phyloP scores from a whole-genome alignment of 805 yeast genomes.

The Sugiyamaella boreocaroliniensis region DNA sequence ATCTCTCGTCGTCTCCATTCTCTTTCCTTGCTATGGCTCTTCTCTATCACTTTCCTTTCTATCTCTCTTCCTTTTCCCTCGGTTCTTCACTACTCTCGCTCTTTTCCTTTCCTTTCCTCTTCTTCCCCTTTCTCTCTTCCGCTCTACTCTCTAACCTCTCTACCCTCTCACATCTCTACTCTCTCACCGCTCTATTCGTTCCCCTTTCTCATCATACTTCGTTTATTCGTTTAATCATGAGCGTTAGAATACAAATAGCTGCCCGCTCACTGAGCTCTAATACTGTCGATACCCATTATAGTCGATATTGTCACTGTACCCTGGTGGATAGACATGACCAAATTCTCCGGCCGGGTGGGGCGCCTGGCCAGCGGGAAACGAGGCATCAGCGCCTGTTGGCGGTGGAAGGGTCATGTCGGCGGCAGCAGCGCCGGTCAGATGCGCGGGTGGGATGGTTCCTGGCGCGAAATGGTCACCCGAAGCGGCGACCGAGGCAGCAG shows the following conservation, averaged over 20 bases:
- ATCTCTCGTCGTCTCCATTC: too few species aligned
- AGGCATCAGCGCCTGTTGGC: neutral
- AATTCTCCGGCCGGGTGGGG: constrained; percentile 1
- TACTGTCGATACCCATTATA: constrained; percentile 19
- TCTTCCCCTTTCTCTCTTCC: neutral
- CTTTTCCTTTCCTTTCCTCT: too few species aligned
- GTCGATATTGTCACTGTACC: constrained; percentile 16
- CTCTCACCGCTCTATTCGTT: neutral
- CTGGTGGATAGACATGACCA: constrained; percentile 12
- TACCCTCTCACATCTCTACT: neutral
- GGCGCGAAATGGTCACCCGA: neutral
- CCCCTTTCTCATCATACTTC: neutral
- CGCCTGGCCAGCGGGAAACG: neutral
- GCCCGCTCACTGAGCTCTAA: neutral
- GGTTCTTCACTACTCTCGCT: too few species aligned
- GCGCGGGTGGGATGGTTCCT: neutral
- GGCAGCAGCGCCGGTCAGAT: neutral
- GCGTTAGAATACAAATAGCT: neutral
- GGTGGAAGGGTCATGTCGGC: neutral
- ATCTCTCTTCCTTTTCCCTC: too few species aligned
- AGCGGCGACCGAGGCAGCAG: neutral
- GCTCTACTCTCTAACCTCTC: neutral
- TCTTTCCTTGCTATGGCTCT: too few species aligned
- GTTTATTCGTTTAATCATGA: neutral
- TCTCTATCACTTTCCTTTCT: too few species aligned